Evolutionary conservation across 78 protist species (phyloP).

Genomic region (Chrysochromulina tobinii): DNA sequence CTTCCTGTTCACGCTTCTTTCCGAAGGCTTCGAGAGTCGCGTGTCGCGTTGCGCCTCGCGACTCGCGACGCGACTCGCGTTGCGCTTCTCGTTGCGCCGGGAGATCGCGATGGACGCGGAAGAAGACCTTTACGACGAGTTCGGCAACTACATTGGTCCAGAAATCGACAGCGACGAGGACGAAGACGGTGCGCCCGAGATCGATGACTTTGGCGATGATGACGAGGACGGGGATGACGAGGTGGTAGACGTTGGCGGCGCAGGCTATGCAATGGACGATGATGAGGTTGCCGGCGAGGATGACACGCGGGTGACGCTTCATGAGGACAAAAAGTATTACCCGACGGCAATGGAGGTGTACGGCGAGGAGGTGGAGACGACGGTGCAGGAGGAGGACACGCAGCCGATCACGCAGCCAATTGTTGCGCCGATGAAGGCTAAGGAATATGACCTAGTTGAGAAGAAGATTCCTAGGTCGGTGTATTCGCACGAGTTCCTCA

Average conservation of each 20-base stretch:
- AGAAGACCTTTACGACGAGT: slow-evolving; percentile 84
- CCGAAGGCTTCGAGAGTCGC: too few relatives aligned
- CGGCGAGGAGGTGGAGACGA: slow-evolving; percentile 75
- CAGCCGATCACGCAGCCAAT: slow-evolving; percentile 94
- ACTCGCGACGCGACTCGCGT: too few relatives aligned
- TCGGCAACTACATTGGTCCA: slow-evolving; percentile 95
- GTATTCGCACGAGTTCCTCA: slow-evolving; percentile 53
- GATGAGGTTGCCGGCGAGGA: not conserved
- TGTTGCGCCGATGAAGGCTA: slow-evolving; percentile 77
- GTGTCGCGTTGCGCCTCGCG: too few relatives aligned
- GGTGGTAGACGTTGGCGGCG: not conserved
- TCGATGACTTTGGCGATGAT: slow-evolving; percentile 42
- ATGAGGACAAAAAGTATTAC: slow-evolving; percentile 97
- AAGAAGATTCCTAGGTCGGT: slow-evolving; percentile 46
- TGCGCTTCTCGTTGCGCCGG: too few relatives aligned
- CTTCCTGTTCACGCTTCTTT: too few relatives aligned
- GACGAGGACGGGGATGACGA: slow-evolving; percentile 50
- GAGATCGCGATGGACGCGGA: not conserved
- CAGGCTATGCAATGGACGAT: not conserved
- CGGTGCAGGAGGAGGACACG: slow-evolving; percentile 98
- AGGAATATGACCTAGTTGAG: slow-evolving; percentile 56
- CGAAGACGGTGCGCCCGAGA: not conserved
- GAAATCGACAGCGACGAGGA: not conserved
- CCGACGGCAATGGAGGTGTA: slow-evolving; percentile 89
- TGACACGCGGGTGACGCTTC: slow-evolving; percentile 72